These are phyloP conservation scores for Fraxinus quadrangulata DNA, from an alignment of 257 asterid species.

Conservation along the genomic window DNA sequence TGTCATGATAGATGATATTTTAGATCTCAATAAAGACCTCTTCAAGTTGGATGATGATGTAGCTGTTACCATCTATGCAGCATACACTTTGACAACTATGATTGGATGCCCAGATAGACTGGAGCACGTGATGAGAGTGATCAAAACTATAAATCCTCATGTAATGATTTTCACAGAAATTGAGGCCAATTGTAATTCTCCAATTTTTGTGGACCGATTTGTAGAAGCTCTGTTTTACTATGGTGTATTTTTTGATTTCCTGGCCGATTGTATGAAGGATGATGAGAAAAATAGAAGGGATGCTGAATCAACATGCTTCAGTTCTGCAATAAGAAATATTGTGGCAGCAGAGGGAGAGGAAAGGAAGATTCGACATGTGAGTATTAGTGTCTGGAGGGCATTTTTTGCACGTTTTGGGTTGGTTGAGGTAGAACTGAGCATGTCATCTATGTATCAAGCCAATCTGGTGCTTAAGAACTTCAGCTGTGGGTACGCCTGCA, in stretches of 20 bases:
- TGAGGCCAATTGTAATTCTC: slow-evolving; percentile 39
- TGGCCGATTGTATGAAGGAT: slow-evolving; percentile 30
- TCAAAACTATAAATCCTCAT: slow-evolving; percentile 14
- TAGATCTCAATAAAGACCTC: slow-evolving; percentile 19
- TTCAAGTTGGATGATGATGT: slow-evolving; percentile 21
- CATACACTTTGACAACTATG: slow-evolving; percentile 20
- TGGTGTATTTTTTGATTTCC: slow-evolving; percentile 35
- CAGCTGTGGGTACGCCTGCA: slow-evolving; percentile 25
- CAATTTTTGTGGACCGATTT: slow-evolving; percentile 36
- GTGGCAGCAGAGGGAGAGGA: slow-evolving; percentile 36
- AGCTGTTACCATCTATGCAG: slow-evolving; percentile 21
- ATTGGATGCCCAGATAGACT: slow-evolving; percentile 21
- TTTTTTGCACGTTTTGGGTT: slow-evolving; percentile 28
- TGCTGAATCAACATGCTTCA: slow-evolving; percentile 25
- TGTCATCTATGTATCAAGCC: slow-evolving; percentile 26
- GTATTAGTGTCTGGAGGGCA: slow-evolving; percentile 28
- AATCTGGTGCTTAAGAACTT: slow-evolving; percentile 24
- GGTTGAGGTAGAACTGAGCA: slow-evolving; percentile 30
- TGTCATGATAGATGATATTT: slow-evolving; percentile 22
- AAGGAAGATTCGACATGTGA: slow-evolving; percentile 31
- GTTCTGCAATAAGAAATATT: slow-evolving; percentile 27
- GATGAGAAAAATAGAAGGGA: slow-evolving; percentile 22
- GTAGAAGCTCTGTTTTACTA: slow-evolving; percentile 35
- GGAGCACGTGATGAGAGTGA: slow-evolving; percentile 26
- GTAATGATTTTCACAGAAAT: slow-evolving; percentile 26